phyloP scores from a whole-genome alignment of 192 early-diverging fungal species.

The Rhizoclosmatium globosum region DNA sequence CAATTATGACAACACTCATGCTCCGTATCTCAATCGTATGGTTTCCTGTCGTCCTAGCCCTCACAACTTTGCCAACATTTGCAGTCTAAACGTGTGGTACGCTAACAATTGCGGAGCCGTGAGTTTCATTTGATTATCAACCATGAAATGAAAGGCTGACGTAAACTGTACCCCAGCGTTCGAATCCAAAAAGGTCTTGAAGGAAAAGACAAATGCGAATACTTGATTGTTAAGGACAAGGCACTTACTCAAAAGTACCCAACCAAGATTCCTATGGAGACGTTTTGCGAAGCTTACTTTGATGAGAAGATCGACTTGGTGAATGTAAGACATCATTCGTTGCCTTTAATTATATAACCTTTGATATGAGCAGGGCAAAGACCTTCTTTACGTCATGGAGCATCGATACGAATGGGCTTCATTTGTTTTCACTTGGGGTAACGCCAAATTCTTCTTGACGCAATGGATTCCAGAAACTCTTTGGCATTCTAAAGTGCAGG shows the following conservation, averaged over 20 bases:
- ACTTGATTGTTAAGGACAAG: conserved; percentile 89
- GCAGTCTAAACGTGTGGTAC: conserved; percentile 72
- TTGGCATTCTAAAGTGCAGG: conserved; percentile 97
- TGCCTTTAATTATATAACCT: neutral
- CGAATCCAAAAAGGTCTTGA: conserved; percentile 74
- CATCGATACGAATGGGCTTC: conserved; percentile 93
- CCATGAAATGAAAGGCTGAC: too few relatives aligned
- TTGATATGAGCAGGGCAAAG: conserved; percentile 46
- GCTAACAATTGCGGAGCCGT: conserved; percentile 70
- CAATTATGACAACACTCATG: conserved; percentile 68
- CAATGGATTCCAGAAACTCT: conserved; percentile 98
- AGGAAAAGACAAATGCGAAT: conserved; percentile 81
- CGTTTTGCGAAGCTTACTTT: conserved; percentile 97
- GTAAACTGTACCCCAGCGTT: conserved; percentile 21
- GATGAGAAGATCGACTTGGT: conserved; percentile 93
- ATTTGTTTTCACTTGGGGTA: conserved; percentile 85
- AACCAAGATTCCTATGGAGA: conserved; percentile 96
- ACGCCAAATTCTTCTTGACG: conserved; percentile 90
- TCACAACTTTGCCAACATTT: conserved; percentile 78
- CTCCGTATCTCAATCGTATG: conserved; percentile 67
- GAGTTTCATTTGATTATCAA: too few relatives aligned
- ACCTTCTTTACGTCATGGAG: conserved; percentile 88
- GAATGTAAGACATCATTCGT: neutral
- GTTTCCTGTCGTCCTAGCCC: conserved; percentile 64
- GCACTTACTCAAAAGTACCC: conserved; percentile 76